Conservation (phyloP, 257 asterid genomes). For the Apocynum venetum region DNA sequence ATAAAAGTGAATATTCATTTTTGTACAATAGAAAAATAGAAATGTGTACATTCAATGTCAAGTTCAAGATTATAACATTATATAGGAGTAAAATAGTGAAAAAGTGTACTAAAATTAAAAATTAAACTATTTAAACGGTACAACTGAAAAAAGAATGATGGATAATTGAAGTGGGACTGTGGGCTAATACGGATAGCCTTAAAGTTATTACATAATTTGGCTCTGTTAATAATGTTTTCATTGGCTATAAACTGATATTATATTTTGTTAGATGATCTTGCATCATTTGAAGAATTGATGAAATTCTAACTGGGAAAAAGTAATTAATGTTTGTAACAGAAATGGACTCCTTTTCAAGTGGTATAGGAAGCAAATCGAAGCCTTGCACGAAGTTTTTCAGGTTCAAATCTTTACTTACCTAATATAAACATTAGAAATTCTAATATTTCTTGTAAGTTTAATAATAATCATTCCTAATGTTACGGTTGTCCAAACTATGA, state of each 20-base stretch:
- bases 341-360: constrained; percentile 84
- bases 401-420: constrained; percentile 73
- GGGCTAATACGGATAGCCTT: neutral
- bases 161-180: too few species aligned
- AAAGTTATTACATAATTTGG: neutral
- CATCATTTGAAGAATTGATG: constrained; percentile 27
- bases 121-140: neutral
- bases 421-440: constrained; percentile 25
- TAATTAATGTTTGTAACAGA: constrained; percentile 92
- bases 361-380: constrained; percentile 99
- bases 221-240: constrained; percentile 5
- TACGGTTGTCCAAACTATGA: neutral
- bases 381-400: constrained; percentile 99
- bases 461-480: constrained; percentile 1
- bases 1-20: too few species aligned
- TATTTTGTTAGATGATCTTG: constrained; percentile 14
- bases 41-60: too few species aligned
- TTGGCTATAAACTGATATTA: constrained; percentile 12
- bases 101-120: too few species aligned
- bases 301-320: constrained; percentile 58
- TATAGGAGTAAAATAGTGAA: too few species aligned
- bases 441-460: constrained; percentile 1
- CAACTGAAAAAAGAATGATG: too few species aligned
- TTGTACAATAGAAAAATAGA: too few species aligned
- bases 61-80: too few species aligned